Base-by-base conservation (phyloP, 2,329 filamentous ascomycete genomes). In the Coleophoma crateriformis region DNA sequence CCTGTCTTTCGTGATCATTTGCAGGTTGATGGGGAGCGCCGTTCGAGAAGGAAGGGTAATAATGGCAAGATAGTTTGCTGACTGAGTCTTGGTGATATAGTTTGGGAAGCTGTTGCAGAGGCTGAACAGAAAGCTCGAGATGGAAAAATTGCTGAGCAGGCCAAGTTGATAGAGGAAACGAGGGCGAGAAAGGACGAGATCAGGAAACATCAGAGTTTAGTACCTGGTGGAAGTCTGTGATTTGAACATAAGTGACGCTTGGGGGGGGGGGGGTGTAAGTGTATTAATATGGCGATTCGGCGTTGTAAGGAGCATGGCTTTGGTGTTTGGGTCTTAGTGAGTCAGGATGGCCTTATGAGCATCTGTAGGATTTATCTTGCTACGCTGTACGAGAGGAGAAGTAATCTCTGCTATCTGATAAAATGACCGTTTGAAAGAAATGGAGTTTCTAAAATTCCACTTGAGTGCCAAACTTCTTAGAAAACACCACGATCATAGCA, bases 91-190 rank as follows among this genome's bases (percentile, higher is more conserved):
- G 19, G 20, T 27, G 40, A 20, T 17, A 40, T 53, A 74, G 71
- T 76, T 54, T 77, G 74, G 74, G 61, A 66, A 43, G 72, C 70
- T 6, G 70, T 71, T 13, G 68, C 68, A 46, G 68, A 71, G 49
- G 70, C 64, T 14, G 63, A 66, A 33, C 62, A 63, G 14, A 68
- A 67, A 50, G 54, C 52, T 14, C 66, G 61, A 41, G 63, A 70
- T 38, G 65, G 68, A 10, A 61, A 58, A 54, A 59, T 68, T 33
- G 59, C 57, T 22, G 62, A 68, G 48, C 64, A 69, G 37, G 62
- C 57, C 37, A 66, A 64, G 38, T 45, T 66, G 11, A 61, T 63
- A 13, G 65, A 69, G 51, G 69, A 74, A 55, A 63, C 67, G 27
- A 64, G 65, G 56, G 64, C 60, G 50, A 66, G 69, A 51, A 68